Conservation (phyloP, 2,329 filamentous ascomycete species). For the Epichloe coenophiala region DNA sequence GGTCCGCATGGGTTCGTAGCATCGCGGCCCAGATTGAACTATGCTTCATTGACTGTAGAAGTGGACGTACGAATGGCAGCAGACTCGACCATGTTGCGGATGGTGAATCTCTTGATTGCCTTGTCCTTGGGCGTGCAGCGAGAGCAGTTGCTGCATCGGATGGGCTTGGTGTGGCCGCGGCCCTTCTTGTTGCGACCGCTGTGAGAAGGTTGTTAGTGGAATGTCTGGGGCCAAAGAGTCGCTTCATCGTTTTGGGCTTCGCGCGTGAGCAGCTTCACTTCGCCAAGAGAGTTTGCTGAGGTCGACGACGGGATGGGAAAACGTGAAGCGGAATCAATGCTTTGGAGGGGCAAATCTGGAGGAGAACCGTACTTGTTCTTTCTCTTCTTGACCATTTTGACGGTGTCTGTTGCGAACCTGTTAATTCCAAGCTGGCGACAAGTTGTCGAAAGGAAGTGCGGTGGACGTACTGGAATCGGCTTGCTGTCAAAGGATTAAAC, state of each 20-base stretch:
- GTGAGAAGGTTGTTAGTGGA: conserved; percentile 14
- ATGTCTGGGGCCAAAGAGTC: conserved; percentile 1
- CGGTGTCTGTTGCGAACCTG: conserved; percentile 34
- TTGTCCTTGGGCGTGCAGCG: conserved; percentile 98
- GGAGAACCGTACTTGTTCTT: conserved; percentile 45
- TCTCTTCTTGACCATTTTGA: conserved; percentile 61
- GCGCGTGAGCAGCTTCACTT: conserved; percentile 8
- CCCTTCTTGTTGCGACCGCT: conserved; percentile 99
- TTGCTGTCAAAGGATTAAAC: not conserved
- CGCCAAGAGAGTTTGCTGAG: not conserved
- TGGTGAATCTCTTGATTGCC: conserved; percentile 99
- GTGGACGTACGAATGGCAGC: conserved; percentile 88
- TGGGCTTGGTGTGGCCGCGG: conserved; percentile 99
- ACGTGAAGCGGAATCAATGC: not conserved
- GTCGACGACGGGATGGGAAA: conserved; percentile 2
- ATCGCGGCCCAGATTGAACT: not conserved
- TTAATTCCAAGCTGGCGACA: conserved; percentile 18
- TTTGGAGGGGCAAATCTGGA: not conserved
- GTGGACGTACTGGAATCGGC: not conserved
- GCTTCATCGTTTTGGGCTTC: not conserved
- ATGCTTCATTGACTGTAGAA: not conserved
- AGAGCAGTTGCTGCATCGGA: conserved; percentile 63
- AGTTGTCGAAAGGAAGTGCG: conserved; percentile 12
- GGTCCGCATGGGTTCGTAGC: not conserved
- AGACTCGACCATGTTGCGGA: conserved; percentile 99